Evolutionary conservation across 768 basidiomycete species (phyloP).

Genomic region (Lentinus tigrinus): DNA sequence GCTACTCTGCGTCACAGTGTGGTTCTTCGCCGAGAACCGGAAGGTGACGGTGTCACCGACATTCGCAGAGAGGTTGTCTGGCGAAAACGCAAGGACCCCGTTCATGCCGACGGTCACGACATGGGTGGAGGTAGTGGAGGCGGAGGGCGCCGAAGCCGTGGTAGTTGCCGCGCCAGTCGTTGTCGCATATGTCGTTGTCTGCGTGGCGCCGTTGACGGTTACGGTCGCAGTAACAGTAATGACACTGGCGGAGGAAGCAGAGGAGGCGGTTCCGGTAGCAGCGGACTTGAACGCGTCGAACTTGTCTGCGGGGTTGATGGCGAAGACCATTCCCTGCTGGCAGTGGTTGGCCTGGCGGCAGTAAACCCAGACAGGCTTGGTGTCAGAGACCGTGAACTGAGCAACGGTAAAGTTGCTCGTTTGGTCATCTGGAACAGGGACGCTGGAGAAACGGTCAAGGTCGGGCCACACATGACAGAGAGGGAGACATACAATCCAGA

Average conservation of each 20-base stretch:
- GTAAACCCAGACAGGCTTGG: slow-evolving; percentile 56
- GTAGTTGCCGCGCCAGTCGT: slow-evolving; percentile 32
- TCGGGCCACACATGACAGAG: background rate
- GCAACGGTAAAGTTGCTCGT: slow-evolving; percentile 46
- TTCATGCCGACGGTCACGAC: slow-evolving; percentile 29
- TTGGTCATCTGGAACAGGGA: slow-evolving; percentile 42
- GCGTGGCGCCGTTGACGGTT: slow-evolving; percentile 26
- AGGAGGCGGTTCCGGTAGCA: slow-evolving; percentile 37
- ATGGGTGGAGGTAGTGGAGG: slow-evolving; percentile 51
- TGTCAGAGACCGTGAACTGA: slow-evolving; percentile 39
- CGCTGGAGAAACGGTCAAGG: slow-evolving; percentile 28
- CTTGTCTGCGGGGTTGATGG: slow-evolving; percentile 57
- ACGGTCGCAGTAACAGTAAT: slow-evolving; percentile 41
- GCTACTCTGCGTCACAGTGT: slow-evolving; percentile 37
- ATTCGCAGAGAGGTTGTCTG: slow-evolving; percentile 34
- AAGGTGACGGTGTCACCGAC: slow-evolving; percentile 41
- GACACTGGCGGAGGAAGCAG: slow-evolving; percentile 12
- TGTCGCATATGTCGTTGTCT: slow-evolving; percentile 36
- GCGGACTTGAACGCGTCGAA: slow-evolving; percentile 55
- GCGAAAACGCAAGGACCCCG: slow-evolving; percentile 27
- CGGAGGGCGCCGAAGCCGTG: slow-evolving; percentile 44
- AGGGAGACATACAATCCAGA: slow-evolving; percentile 49
- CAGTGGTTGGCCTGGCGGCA: slow-evolving; percentile 59
- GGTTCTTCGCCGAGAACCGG: slow-evolving; percentile 40
- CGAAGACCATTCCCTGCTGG: slow-evolving; percentile 63